phyloP scores from a whole-genome alignment of 805 yeast species.

The Phaffomyces opuntiae region DNA sequence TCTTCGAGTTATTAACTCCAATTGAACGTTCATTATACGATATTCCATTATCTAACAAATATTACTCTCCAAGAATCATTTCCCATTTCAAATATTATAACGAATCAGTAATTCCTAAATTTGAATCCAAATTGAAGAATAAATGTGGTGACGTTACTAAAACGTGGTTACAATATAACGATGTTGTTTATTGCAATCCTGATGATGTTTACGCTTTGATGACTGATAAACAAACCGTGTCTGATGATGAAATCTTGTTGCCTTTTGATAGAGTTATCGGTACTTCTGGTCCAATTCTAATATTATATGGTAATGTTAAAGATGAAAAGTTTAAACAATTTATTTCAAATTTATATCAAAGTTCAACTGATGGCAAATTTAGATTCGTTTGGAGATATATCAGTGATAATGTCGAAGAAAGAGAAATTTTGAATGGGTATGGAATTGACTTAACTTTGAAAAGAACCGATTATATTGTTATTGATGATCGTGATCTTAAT shows the following conservation, averaged over 20 bases:
- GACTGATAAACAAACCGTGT: constrained; percentile 29
- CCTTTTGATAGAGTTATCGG: constrained; percentile 68
- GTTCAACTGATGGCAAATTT: constrained; percentile 58
- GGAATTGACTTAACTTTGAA: constrained; percentile 61
- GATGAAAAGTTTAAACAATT: constrained; percentile 46
- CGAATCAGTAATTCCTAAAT: constrained; percentile 25
- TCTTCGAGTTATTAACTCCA: constrained; percentile 13
- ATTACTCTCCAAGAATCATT: constrained; percentile 54
- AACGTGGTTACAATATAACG: constrained; percentile 48
- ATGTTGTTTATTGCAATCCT: constrained; percentile 51
- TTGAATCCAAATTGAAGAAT: constrained; percentile 14
- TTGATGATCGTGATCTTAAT: constrained; percentile 47
- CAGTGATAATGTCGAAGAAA: constrained; percentile 26
- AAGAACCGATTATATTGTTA: constrained; percentile 57
- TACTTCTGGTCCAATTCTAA: constrained; percentile 40
- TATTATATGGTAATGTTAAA: constrained; percentile 60
- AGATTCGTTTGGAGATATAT: constrained; percentile 72
- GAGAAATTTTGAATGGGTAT: constrained; percentile 45
- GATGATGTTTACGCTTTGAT: constrained; percentile 78
- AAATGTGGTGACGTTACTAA: constrained; percentile 20
- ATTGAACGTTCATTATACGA: constrained; percentile 17
- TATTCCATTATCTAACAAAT: constrained; percentile 28
- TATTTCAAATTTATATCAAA: constrained; percentile 50
- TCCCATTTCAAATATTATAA: constrained; percentile 53
- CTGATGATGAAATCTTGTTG: constrained; percentile 16